phyloP scores from a whole-genome alignment of 305 asterid genomes.

The Stenogyne calaminthoides region DNA sequence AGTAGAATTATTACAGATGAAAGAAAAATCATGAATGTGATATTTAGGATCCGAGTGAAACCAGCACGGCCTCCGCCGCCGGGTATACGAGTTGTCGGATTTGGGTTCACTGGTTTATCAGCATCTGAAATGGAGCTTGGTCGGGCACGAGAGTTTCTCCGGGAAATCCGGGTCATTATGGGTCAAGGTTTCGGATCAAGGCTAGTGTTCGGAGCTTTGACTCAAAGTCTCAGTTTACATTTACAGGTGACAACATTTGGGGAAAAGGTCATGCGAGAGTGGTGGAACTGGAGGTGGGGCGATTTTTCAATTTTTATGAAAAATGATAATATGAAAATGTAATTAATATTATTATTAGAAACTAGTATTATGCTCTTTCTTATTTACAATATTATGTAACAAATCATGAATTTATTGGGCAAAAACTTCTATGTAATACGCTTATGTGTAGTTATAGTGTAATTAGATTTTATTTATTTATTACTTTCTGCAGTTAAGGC shows the following conservation, averaged over 20 bases:
- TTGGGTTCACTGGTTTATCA: constrained; percentile 35
- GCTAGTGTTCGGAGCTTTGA: constrained; percentile 8
- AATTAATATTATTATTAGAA: no score
- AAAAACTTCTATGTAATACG: no score
- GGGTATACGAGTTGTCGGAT: constrained; percentile 40
- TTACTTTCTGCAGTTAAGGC: no score
- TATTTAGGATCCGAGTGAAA: constrained; percentile 40
- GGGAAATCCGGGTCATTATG: constrained; percentile 61
- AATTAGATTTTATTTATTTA: no score
- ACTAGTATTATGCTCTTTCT: no score
- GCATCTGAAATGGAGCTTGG: constrained; percentile 31
- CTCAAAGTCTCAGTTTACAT: constrained; percentile 10
- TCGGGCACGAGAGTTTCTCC: constrained; percentile 50
- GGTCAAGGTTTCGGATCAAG: constrained; percentile 22
- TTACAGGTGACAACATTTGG: neutral
- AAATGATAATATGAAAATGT: no score
- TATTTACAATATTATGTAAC: no score
- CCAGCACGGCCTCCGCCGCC: constrained; percentile 34
- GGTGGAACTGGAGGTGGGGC: neutral
- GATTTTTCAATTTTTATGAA: no score
- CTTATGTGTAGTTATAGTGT: no score
- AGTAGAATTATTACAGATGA: constrained; percentile 43
- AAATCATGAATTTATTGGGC: no score
- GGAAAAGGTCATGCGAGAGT: neutral
- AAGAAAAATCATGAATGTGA: constrained; percentile 37